Conservation (phyloP, 495 filamentous ascomycete genomes). For the Antarctomyces pellizariae region DNA sequence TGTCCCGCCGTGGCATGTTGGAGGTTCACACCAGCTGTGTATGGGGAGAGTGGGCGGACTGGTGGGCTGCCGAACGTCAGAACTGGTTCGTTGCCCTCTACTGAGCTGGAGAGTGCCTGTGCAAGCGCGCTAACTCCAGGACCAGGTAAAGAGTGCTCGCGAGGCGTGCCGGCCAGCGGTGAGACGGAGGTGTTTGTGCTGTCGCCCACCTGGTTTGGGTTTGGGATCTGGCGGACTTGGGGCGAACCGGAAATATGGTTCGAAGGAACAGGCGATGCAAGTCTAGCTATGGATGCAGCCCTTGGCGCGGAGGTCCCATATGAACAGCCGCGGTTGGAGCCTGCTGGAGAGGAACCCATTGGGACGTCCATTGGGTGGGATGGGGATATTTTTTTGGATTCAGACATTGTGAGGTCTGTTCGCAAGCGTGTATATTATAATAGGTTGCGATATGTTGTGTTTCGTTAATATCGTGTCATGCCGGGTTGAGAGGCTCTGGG, state of each 20-base stretch:
- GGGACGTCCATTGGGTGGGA: constrained; percentile 15
- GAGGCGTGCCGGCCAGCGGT: constrained; percentile 28
- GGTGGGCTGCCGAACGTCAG: constrained; percentile 37
- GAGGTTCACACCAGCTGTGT: constrained; percentile 19
- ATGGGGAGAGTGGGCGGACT: constrained; percentile 30
- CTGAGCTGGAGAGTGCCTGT: constrained; percentile 42
- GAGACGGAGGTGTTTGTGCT: constrained; percentile 16
- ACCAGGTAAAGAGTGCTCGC: constrained; percentile 26
- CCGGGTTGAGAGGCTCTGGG: too few relatives aligned
- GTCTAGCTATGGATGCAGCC: constrained; percentile 43
- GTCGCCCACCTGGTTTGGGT: constrained; percentile 14
- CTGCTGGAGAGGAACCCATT: constrained; percentile 22
- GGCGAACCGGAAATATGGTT: constrained; percentile 22
- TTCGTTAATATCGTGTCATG: background rate
- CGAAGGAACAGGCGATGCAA: constrained; percentile 45
- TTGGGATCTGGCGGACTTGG: constrained; percentile 21
- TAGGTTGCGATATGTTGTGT: constrained; percentile 1
- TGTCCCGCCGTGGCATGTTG: constrained; percentile 23
- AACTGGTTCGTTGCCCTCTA: constrained; percentile 33
- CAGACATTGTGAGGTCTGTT: background rate
- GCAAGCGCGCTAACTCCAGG: constrained; percentile 58
- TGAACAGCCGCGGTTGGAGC: constrained; percentile 19
- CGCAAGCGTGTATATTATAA: background rate
- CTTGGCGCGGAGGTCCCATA: constrained; percentile 25
- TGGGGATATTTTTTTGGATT: constrained; percentile 16